A percentile compares a stretch with the other conserved stretches of the same genome.
Evolutionary conservation across 1,139 yeast species (phyloP).

Genomic region (Zygosaccharomyces sapae): DNA sequence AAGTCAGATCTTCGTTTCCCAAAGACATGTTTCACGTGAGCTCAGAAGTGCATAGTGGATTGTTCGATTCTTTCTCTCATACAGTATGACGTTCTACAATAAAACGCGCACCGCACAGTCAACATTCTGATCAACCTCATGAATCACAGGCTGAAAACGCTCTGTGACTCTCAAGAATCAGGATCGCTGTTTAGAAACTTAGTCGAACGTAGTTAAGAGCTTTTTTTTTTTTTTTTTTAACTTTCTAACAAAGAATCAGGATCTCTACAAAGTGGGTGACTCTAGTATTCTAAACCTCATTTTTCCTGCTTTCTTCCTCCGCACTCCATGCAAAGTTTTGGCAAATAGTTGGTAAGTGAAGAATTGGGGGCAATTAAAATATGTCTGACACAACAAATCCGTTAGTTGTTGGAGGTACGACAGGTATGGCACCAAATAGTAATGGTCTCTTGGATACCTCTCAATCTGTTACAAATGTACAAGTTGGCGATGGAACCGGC

Average conservation of each 20-base stretch:
- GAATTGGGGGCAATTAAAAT: constrained; percentile 1
- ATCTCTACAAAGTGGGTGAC: too few species aligned
- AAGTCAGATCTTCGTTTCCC: too few species aligned
- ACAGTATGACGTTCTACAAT: constrained; percentile 4
- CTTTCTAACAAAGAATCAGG: too few species aligned
- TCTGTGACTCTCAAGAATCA: too few species aligned
- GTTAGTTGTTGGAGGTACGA: constrained; percentile 7
- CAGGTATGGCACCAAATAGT: constrained; percentile 1
- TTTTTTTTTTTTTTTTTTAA: neutral
- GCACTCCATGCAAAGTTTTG: constrained; percentile 2
- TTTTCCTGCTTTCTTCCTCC: neutral
- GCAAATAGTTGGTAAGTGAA: neutral
- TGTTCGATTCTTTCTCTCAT: neutral
- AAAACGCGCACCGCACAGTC: constrained; percentile 6
- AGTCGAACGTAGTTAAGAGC: too few species aligned
- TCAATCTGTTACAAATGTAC: constrained; percentile 7
- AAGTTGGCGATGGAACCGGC: neutral
- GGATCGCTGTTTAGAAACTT: too few species aligned
- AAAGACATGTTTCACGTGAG: too few species aligned
- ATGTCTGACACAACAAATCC: constrained; percentile 13
- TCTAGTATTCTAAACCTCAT: neutral
- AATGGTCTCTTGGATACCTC: constrained; percentile 3
- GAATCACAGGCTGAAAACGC: neutral
- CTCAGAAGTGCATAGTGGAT: too few species aligned
- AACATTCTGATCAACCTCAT: neutral